Evolutionary conservation across 176 grass and related monocot species (phyloP).

Genomic region (Miscanthus lutarioriparius): DNA sequence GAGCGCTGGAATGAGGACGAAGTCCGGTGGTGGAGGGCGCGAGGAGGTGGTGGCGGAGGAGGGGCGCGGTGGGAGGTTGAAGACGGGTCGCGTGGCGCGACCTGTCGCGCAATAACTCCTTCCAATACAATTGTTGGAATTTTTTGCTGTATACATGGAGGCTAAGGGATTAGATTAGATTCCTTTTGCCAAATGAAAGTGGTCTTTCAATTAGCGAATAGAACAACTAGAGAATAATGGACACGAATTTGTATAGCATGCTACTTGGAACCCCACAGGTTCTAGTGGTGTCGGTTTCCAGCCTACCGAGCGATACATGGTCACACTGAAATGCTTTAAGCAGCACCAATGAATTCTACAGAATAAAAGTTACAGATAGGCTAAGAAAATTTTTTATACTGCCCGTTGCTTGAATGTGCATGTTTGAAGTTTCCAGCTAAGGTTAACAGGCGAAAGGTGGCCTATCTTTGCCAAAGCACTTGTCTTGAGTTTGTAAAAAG

Average conservation of each 20-base stretch:
- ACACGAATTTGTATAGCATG: neutral
- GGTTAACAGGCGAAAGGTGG: slow-evolving; percentile 31
- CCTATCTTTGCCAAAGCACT: slow-evolving; percentile 46
- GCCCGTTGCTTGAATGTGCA: neutral
- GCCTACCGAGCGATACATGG: neutral
- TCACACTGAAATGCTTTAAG: slow-evolving; percentile 48
- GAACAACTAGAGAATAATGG: slow-evolving; percentile 23
- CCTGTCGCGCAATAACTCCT: no score
- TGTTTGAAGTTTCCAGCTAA: slow-evolving; percentile 38
- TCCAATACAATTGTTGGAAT: slow-evolving; percentile 12
- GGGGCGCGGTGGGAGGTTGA: no score
- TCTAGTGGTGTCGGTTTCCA: slow-evolving; percentile 32
- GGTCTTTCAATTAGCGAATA: neutral
- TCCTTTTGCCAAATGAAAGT: neutral
- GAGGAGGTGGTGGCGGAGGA: no score
- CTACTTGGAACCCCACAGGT: slow-evolving; percentile 39
- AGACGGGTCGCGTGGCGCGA: no score
- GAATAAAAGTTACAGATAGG: slow-evolving; percentile 10
- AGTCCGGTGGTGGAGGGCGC: no score
- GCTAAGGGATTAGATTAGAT: slow-evolving; percentile 20
- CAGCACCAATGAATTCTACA: slow-evolving; percentile 33
- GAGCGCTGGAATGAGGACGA: no score
- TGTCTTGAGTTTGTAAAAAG: slow-evolving; percentile 57
- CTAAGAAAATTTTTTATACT: slow-evolving; percentile 7
- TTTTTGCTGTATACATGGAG: neutral